phyloP scores from a whole-genome alignment of 2,329 filamentous ascomycete genomes.

The Fusarium nygamai region DNA sequence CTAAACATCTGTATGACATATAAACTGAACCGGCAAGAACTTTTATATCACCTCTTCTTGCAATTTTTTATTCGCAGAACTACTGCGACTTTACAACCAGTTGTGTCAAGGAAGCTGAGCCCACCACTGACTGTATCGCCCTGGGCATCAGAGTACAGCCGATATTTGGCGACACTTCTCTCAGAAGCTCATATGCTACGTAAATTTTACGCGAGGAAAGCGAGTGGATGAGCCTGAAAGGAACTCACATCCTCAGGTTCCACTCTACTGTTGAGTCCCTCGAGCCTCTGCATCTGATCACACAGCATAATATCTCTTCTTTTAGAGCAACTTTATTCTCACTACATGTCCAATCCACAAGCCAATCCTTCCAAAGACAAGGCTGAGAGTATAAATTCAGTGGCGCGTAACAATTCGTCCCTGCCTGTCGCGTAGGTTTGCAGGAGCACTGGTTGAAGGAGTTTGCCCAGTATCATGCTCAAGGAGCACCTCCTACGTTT shows the following conservation, averaged over 20 bases:
- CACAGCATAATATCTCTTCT: not conserved
- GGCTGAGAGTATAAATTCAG: no score
- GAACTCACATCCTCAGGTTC: not conserved
- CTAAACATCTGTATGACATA: not conserved
- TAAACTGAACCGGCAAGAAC: not conserved
- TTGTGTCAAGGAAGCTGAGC: not conserved
- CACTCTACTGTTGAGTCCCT: not conserved
- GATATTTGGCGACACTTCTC: not conserved
- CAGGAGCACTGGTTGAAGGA: not conserved
- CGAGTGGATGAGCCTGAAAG: not conserved
- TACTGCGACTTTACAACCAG: not conserved
- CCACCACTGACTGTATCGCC: not conserved
- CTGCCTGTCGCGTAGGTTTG: not conserved
- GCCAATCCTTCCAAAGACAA: accelerated
- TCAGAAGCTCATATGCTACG: not conserved
- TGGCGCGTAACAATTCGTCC: not conserved
- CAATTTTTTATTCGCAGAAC: not conserved
- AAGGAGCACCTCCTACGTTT: accelerated
- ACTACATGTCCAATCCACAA: not conserved
- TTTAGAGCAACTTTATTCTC: not conserved
- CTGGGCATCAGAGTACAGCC: not conserved
- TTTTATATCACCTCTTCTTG: no score
- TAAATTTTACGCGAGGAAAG: accelerated
- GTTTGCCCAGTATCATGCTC: not conserved
- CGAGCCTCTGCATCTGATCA: not conserved